Percentiles rank a stretch among this genome's conserved stretches.
phyloP scores from a whole-genome alignment of 257 asterid species.

The Verbascum thapsus region DNA sequence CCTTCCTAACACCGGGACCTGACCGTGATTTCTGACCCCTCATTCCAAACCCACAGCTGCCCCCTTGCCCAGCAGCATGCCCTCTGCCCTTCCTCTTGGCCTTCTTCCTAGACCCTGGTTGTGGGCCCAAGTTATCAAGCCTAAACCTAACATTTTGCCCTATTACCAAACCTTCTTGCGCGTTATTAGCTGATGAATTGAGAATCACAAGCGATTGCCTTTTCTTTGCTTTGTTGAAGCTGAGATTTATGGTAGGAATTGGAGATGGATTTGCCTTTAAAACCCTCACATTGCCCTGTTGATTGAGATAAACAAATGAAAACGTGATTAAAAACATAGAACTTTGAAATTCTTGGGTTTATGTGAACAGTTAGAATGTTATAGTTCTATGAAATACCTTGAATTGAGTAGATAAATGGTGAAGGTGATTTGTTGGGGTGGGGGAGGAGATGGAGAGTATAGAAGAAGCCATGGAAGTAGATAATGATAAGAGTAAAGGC shows the following conservation, averaged over 20 bases:
- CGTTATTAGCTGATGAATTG: slow-evolving; percentile 41
- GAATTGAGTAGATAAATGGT: slow-evolving; percentile 44
- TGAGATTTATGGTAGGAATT: slow-evolving; percentile 47
- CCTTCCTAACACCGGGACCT: slow-evolving; percentile 85
- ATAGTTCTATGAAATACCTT: slow-evolving; percentile 44
- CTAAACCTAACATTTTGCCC: slow-evolving; percentile 52
- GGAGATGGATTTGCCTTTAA: slow-evolving; percentile 47
- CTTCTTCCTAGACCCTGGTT: slow-evolving; percentile 76
- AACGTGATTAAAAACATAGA: not conserved
- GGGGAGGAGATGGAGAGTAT: slow-evolving; percentile 54
- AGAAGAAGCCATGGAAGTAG: slow-evolving; percentile 58
- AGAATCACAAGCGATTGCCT: slow-evolving; percentile 34
- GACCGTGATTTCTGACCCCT: slow-evolving; percentile 99
- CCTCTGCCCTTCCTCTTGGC: slow-evolving; percentile 94
- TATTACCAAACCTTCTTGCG: slow-evolving; percentile 20
- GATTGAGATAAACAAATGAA: slow-evolving; percentile 8
- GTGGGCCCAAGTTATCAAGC: slow-evolving; percentile 89
- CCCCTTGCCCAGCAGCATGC: slow-evolving; percentile 96
- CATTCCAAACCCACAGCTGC: slow-evolving; percentile 85
- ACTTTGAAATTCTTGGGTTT: no score
- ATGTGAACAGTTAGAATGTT: not conserved
- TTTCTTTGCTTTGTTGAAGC: slow-evolving; percentile 25
- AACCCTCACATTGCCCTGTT: slow-evolving; percentile 59
- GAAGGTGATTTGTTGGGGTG: slow-evolving; percentile 33
- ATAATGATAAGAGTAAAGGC: slow-evolving; percentile 29